Evolutionary conservation across 768 basidiomycete species (phyloP), one percentile per base, ranked within the genome.

Genomic region (Strobilomyces echinocephalus): DNA sequence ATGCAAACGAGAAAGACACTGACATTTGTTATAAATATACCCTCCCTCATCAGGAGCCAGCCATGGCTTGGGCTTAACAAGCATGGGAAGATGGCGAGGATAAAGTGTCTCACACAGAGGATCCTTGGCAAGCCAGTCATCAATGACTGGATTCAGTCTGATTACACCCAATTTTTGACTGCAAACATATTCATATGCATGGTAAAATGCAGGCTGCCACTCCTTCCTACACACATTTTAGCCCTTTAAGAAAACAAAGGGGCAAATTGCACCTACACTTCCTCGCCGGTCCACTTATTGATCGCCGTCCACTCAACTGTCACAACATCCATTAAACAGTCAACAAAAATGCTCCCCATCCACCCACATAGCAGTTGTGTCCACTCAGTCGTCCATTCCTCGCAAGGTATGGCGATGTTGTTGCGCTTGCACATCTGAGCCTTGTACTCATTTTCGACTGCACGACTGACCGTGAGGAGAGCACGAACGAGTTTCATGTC

Each of bases 51-150:
- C 79, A 57, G 83, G 78, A 52, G 76, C 74, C 2, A 88, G 63
- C 95, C 95, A 98, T 0, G 91, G 90, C 58, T 85, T 85, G 2
- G 95, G 95, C 56, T 85, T 84, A 24, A 95, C 80, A 8, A 99
- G 78, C 97, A 98, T 99, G 9, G 95, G 95, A 21, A 99, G 77
- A 69, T 95, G 91, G 2, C 94, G 89, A 15, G 95, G 94, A 71
- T 95, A 93, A 16, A 97, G 74, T 0, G 87, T 81, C 49, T 84
- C 79, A 11, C 75, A 72, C 20, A 94, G 63, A 38, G 71, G 76
- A 55, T 97, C 95, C 53, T 81, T 83, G 3, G 90, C 83, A 50
- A 98, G 73, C 3, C 87, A 80, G 14, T 87, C 83, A 3, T 84
- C 74, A 6, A 98, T 86, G 5, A 77, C 82, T 0, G 87, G 84